A percentile compares a stretch with the other conserved stretches of the same genome.
Conservation (phyloP, 108 stramenopile species). For the Pseudonitzschia pungens region DNA sequence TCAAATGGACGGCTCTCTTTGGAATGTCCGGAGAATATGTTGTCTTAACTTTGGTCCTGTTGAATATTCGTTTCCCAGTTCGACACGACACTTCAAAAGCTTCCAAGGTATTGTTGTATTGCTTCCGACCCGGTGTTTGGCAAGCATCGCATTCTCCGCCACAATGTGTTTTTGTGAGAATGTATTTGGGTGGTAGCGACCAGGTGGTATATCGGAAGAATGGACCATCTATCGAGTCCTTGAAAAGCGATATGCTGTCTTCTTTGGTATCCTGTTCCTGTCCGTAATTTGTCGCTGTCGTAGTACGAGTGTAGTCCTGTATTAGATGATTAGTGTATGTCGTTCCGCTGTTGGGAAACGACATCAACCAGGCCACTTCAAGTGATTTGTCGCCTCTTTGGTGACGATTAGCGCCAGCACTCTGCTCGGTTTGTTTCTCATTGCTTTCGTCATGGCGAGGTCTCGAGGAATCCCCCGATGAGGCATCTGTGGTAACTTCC, state of each 20-base stretch:
- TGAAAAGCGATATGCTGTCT: slow-evolving; percentile 31
- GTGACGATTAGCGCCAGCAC: not conserved
- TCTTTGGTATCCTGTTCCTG: slow-evolving; percentile 38
- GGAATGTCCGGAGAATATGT: slow-evolving; percentile 25
- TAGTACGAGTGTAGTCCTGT: slow-evolving; percentile 41
- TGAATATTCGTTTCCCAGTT: slow-evolving; percentile 20
- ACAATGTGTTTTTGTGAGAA: slow-evolving; percentile 81
- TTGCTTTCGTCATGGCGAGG: not conserved
- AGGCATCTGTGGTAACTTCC: not conserved
- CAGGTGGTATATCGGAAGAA: slow-evolving; percentile 34
- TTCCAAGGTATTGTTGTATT: slow-evolving; percentile 49
- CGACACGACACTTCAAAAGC: slow-evolving; percentile 42
- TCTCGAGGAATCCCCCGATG: not conserved
- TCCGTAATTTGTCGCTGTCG: slow-evolving; percentile 73
- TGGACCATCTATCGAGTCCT: slow-evolving; percentile 41
- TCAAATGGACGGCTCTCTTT: slow-evolving; percentile 48
- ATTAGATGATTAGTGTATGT: slow-evolving; percentile 70
- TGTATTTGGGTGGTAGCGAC: slow-evolving; percentile 33
- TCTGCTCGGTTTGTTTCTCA: not conserved
- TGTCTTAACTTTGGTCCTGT: slow-evolving; percentile 11
- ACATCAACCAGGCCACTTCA: slow-evolving; percentile 51
- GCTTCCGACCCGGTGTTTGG: not conserved
- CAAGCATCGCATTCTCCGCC: slow-evolving; percentile 30
- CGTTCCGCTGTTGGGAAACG: slow-evolving; percentile 76
- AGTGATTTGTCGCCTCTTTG: not conserved